Evolutionary conservation across 306 rosid genomes (phyloP), one percentile per base, ranked within the genome.

Genomic region (Coriaria nepalensis): DNA sequence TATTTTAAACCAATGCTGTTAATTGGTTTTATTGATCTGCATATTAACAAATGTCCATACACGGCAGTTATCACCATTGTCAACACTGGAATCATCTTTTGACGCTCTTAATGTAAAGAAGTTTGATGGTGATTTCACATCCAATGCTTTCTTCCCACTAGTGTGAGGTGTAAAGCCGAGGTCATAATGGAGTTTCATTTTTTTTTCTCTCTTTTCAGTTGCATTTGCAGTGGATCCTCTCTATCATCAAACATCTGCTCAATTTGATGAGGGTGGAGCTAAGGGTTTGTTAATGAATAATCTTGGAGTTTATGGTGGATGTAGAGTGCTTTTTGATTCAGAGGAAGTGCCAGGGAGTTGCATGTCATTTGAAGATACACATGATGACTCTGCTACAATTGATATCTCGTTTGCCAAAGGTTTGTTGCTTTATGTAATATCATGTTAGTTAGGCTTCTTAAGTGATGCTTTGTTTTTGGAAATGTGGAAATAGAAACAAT

Each of bases 221-320:
- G 94, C 98, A 57, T 90, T 90, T 67, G 72, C 87, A 0, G 92
- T 90, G 71, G 98, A 90, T 65, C 98, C 95, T 9, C 95, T 90
- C 48, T 90, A 85, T 69, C 93, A 82, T 64, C 93, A 90, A 67
- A 85, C 98, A 37, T 77, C 98, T 7, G 93, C 95, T 52, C 87
- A 85, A 67, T 90, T 90, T 53, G 95, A 90, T 40, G 98, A 90
- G 80, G 98, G 98, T 35, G 98, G 98, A 65, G 98, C 98, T 46
- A 79, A 70, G 79, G 98, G 95, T 67, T 87, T 85, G 51, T 67
- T 85, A 52, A 73, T 90, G 94, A 90, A 79, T 58, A 90, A 90
- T 73, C 95, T 90, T 8, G 83, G 98, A 43, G 77, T 90, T 8
- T 90, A 75, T 66, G 87, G 90, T 65, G 77, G 74, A 50, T 85